Evolutionary conservation across 495 filamentous ascomycete species (phyloP).

Genomic region (Aspergillus wentii): DNA sequence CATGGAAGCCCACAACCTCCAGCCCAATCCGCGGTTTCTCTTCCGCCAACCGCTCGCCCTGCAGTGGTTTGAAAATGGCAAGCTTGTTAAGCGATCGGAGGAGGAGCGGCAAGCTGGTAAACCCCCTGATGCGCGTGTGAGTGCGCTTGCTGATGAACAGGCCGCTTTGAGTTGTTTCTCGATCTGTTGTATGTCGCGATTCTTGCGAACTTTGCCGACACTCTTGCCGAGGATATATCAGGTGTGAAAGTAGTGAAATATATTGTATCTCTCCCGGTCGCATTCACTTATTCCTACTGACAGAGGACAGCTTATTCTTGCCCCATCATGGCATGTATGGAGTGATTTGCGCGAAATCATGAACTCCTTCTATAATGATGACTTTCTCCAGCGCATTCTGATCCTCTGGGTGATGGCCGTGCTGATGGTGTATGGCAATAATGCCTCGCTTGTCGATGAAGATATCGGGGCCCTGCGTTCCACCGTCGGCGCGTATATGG

Average conservation of each 20-base stretch:
- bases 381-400: constrained; percentile 38
- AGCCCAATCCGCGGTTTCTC: constrained; percentile 23
- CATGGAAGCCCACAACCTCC: constrained; percentile 10
- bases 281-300: not conserved
- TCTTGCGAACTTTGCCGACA: constrained; percentile 39
- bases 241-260: constrained; percentile 40
- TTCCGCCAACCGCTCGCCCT: constrained; percentile 33
- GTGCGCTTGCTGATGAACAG: constrained; percentile 8
- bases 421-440: constrained; percentile 43
- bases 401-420: constrained; percentile 46
- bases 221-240: constrained; percentile 38
- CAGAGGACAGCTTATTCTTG: constrained; percentile 28
- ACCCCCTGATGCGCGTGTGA: not conserved
- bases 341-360: constrained; percentile 42
- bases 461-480: constrained; percentile 35
- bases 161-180: constrained; percentile 46
- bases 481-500: constrained; percentile 35
- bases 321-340: constrained; percentile 46
- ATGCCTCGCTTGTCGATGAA: constrained; percentile 37
- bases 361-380: constrained; percentile 48
- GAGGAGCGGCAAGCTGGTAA: constrained; percentile 31
- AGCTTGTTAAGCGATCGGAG: constrained; percentile 28
- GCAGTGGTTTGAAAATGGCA: constrained; percentile 35
- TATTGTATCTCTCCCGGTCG: constrained; percentile 29
- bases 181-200: constrained; percentile 44